Percentiles rank a stretch among this genome's conserved stretches.
Evolutionary conservation across 208 protist genomes (phyloP).

Genomic region (Endotrypanum monterogeii): DNA sequence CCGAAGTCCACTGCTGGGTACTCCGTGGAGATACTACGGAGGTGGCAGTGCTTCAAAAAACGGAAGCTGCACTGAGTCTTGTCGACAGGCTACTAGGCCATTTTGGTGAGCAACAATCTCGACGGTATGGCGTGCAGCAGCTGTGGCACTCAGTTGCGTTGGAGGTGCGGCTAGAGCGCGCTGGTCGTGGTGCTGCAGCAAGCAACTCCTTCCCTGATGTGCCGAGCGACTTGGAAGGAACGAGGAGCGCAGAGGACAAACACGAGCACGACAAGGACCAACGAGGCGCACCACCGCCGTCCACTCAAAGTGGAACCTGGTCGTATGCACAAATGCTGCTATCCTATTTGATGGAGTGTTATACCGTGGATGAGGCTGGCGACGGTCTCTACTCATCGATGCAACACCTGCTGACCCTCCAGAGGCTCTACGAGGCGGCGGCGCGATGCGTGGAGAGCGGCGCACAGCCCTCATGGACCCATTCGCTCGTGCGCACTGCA

Average conservation of each 20-base stretch:
- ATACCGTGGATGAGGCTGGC: conserved; percentile 62
- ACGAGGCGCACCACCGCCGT: background rate
- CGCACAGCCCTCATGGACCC: conserved; percentile 10
- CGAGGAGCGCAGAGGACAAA: background rate
- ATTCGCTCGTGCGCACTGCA: conserved; percentile 35
- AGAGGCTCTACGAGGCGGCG: conserved; percentile 15
- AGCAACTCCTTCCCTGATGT: background rate
- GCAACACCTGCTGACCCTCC: conserved; percentile 15
- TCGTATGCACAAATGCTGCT: conserved; percentile 27
- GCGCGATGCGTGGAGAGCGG: background rate
- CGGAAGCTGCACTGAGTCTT: background rate
- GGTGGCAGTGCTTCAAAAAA: background rate
- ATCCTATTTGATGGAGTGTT: conserved; percentile 40
- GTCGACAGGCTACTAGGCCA: conserved; percentile 17
- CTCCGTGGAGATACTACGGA: conserved; percentile 3
- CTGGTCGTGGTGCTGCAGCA: conserved; percentile 7
- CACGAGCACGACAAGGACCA: background rate
- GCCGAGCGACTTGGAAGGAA: background rate
- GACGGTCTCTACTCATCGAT: conserved; percentile 52
- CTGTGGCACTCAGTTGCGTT: conserved; percentile 37
- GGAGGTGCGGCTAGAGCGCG: conserved; percentile 62
- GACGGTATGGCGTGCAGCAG: conserved; percentile 29
- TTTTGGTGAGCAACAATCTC: conserved; percentile 25
- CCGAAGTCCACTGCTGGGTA: conserved; percentile 12
- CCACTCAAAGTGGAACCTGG: background rate